Base-by-base conservation (phyloP, 2,329 filamentous ascomycete genomes). In the Cladorrhinum sp. region DNA sequence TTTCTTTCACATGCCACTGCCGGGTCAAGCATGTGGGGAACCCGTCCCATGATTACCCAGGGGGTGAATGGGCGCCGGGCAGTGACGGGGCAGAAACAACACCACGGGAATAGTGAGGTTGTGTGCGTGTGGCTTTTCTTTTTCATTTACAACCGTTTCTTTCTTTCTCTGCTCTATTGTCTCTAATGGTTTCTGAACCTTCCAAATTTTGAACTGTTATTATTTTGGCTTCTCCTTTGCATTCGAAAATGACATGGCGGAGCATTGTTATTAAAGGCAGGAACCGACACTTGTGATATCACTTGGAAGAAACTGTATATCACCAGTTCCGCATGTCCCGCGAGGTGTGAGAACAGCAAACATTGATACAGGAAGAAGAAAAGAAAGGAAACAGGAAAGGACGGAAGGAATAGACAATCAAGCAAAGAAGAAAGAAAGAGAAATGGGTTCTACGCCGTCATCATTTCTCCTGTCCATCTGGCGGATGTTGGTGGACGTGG, bases 401-500 rank as follows among this genome's bases (percentile, higher is more conserved):
- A 45, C 16, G n/a, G 20, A 41, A 41, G n/a, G 16, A 32, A 32
- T 32, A 7, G 13, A 13, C 29, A 32, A 7, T 32, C 7, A 13
- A 13, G 29, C 6, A 32, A 32, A 32, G 13, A 13, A 32, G 13
- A 13, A 32, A 32, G 29, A 41, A 22, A 22, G 41, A 45, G 41
- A 45, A 18, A 62, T 64, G 62, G 56, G 49, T 54, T 62, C 49
- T 22, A 22, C 49, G 20, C 41, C 41, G n/a, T n/a, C n/a, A 18
- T 45, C 41, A 38, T 60, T 65, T 18, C 10, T 65, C 10, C 18
- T 60, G 10, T 56, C 63, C 20, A 53, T 57, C 20, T 65, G 61
- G 61, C 52, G 59, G 27, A 61, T 65, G 50, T 16, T 66, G 7
- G 45, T 59, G 36, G 61, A 64, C 36, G 58, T 68, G 18, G 22